phyloP scores from a whole-genome alignment of 371 early-diverging fungal species.

The Encephalitozoon intestinalis region DNA sequence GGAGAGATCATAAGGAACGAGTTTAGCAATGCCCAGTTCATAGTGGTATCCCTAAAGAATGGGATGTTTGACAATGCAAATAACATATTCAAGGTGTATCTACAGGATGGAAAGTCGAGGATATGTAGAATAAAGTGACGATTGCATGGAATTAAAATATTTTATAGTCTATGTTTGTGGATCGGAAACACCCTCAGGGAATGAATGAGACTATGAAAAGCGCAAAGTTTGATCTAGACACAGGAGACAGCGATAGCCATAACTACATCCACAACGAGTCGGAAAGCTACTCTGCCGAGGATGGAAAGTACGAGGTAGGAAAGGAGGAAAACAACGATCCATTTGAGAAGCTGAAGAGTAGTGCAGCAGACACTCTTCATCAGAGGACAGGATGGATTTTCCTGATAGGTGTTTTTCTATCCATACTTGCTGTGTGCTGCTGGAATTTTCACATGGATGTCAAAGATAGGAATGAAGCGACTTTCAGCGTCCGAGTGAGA shows the following conservation, averaged over 20 bases:
- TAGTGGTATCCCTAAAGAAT: slow-evolving; percentile 96
- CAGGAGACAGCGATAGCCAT: neutral
- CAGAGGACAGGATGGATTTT: neutral
- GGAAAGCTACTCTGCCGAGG: neutral
- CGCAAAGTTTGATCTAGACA: slow-evolving; percentile 1
- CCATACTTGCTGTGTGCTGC: neutral
- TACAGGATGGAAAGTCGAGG: slow-evolving; percentile 84
- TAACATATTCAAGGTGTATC: slow-evolving; percentile 82
- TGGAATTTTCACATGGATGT: slow-evolving; percentile 2
- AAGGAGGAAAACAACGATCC: neutral
- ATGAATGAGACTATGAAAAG: neutral
- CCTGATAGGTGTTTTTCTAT: neutral
- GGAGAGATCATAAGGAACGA: slow-evolving; percentile 84
- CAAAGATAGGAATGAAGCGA: neutral
- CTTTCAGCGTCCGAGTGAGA: neutral
- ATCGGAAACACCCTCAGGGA: neutral
- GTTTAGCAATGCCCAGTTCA: slow-evolving; percentile 92
- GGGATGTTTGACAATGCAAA: slow-evolving; percentile 99
- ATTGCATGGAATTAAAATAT: neutral
- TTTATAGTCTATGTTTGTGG: neutral
- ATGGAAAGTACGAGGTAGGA: neutral
- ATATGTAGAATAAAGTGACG: slow-evolving; percentile 65
- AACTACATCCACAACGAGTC: slow-evolving; percentile 6
- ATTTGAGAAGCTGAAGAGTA: neutral
- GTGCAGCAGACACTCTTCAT: slow-evolving; percentile 12